A percentile compares a stretch with the other conserved stretches of the same genome.
Conservation (phyloP, 2,329 filamentous ascomycete species). For the Mycosphaerella sp. region DNA sequence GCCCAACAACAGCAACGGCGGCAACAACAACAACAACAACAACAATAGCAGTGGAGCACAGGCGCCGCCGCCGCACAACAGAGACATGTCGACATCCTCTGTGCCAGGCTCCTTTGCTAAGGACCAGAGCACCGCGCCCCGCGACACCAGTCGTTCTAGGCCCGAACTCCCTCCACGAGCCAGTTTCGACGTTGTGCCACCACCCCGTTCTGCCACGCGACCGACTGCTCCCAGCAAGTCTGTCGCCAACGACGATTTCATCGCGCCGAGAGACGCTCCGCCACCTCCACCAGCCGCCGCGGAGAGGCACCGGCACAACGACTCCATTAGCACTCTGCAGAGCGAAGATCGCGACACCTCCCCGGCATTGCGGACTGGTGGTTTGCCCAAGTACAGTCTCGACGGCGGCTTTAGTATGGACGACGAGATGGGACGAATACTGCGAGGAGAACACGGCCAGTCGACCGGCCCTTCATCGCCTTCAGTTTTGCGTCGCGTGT, state of each 20-base stretch:
- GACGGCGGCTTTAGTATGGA: constrained; percentile 90
- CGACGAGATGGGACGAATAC: constrained; percentile 86
- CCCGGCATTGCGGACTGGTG: constrained; percentile 28
- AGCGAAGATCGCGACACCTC: constrained; percentile 33
- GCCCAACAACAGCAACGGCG: constrained; percentile 33
- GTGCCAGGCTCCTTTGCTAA: constrained; percentile 34
- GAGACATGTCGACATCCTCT: constrained; percentile 37
- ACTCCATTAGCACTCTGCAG: constrained; percentile 42
- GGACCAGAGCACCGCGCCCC: constrained; percentile 29
- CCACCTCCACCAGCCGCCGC: constrained; percentile 33
- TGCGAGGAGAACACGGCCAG: constrained; percentile 58
- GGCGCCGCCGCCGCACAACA: constrained; percentile 30
- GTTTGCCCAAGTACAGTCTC: constrained; percentile 53
- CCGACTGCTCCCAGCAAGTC: constrained; percentile 41
- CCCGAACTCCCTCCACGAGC: constrained; percentile 22
- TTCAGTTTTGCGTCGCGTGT: constrained; percentile 80
- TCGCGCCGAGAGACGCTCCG: constrained; percentile 43
- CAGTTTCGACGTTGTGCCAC: constrained; percentile 41
- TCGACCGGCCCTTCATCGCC: constrained; percentile 38
- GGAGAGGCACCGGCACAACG: constrained; percentile 36
- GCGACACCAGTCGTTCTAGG: constrained; percentile 25
- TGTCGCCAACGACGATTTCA: constrained; percentile 38
- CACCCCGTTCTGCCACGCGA: constrained; percentile 44
- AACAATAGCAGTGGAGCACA: constrained; percentile 16
- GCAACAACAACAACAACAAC: no score